Conservation (phyloP, 768 basidiomycete genomes). For the Exidia glandulosa region DNA sequence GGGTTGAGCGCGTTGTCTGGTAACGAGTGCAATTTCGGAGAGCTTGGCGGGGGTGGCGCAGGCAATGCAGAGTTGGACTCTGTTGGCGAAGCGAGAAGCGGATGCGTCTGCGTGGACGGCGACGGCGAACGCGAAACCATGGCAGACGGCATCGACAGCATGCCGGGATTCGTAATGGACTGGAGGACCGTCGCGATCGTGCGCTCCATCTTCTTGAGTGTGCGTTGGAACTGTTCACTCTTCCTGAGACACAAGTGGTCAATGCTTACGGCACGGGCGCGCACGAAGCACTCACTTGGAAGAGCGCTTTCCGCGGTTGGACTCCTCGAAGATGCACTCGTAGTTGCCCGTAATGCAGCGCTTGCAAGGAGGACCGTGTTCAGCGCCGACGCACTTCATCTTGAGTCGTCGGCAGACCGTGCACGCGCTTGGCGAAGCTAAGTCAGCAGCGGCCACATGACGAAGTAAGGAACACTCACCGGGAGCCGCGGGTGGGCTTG, state of each 20-base stretch:
- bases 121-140: slow-evolving; percentile 79
- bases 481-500: slow-evolving; percentile 80
- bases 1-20: slow-evolving; percentile 92
- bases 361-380: slow-evolving; percentile 83
- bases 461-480: slow-evolving; percentile 32
- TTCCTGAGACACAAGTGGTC: slow-evolving; percentile 37
- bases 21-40: slow-evolving; percentile 80
- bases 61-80: slow-evolving; percentile 30
- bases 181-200: slow-evolving; percentile 86
- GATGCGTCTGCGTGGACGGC: slow-evolving; percentile 40
- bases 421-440: slow-evolving; percentile 56
- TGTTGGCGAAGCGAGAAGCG: slow-evolving; percentile 42
- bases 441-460: neutral
- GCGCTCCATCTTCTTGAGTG: slow-evolving; percentile 81
- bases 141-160: slow-evolving; percentile 44
- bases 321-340: slow-evolving; percentile 95
- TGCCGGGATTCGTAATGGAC: slow-evolving; percentile 73
- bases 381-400: slow-evolving; percentile 89
- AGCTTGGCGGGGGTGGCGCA: slow-evolving; percentile 19
- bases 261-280: neutral
- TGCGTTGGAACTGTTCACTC: slow-evolving; percentile 70
- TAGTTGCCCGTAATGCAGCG: slow-evolving; percentile 69
- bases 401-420: slow-evolving; percentile 86
- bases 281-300: slow-evolving; percentile 46
- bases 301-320: slow-evolving; percentile 85